phyloP scores from a whole-genome alignment of 83 land plant genomes.

The Larix sibirica region DNA sequence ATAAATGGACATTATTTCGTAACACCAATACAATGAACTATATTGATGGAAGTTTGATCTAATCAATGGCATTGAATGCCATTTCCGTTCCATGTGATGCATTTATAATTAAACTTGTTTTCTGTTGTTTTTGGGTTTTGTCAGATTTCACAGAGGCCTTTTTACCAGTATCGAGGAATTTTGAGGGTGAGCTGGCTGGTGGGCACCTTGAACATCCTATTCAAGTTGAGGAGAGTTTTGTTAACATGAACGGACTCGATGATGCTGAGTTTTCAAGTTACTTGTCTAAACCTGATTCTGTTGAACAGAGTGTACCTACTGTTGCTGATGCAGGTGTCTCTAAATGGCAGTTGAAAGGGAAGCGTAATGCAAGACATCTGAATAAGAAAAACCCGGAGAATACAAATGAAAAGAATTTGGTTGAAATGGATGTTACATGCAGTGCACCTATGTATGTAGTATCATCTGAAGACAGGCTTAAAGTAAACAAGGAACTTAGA shows the following conservation, averaged over 20 bases:
- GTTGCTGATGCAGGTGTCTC: constrained; percentile 44
- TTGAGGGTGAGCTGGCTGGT: constrained; percentile 13
- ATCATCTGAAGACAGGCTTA: constrained; percentile 17
- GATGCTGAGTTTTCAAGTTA: constrained; percentile 27
- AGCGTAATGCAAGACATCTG: constrained; percentile 56
- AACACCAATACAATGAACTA: not conserved
- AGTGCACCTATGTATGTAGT: constrained; percentile 14
- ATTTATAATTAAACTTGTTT: not conserved
- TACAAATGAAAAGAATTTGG: constrained; percentile 18
- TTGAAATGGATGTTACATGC: constrained; percentile 8
- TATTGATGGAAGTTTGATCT: not conserved
- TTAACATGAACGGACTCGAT: constrained; percentile 32
- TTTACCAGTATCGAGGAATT: constrained; percentile 9
- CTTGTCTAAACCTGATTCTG: constrained; percentile 12
- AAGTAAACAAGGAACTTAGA: not conserved
- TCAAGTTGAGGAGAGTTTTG: constrained; percentile 21
- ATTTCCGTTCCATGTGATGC: not conserved
- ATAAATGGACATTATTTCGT: not conserved
- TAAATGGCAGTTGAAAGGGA: constrained; percentile 72
- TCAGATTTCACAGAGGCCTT: constrained; percentile 21
- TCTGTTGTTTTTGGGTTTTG: not conserved
- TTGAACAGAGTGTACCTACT: constrained; percentile 25
- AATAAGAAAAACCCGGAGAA: constrained; percentile 31
- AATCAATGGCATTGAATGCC: not conserved
- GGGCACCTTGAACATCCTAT: constrained; percentile 22